Conservation (phyloP, 2,329 filamentous ascomycete species). For the Thielaviopsis ethacetica region DNA sequence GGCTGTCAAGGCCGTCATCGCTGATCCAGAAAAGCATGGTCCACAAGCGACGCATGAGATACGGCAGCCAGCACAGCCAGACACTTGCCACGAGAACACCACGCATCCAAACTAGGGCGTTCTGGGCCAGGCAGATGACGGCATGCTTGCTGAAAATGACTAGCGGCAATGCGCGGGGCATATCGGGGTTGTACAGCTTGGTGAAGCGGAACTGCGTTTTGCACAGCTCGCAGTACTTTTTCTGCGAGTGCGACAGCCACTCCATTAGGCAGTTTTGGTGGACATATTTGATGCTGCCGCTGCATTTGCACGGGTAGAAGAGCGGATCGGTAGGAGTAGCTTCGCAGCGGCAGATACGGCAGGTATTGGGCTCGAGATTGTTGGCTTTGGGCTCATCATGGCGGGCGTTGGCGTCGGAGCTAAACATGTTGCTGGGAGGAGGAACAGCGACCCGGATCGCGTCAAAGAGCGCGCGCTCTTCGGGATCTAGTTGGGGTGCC, state of each 20-base stretch:
- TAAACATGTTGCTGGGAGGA: background rate
- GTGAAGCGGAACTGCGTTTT: slow-evolving; percentile 98
- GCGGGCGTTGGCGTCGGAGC: background rate
- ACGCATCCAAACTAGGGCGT: slow-evolving; percentile 62
- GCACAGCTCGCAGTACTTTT: slow-evolving; percentile 98
- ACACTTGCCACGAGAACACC: slow-evolving; percentile 65
- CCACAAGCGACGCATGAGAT: slow-evolving; percentile 84
- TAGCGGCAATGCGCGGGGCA: slow-evolving; percentile 71
- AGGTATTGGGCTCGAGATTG: slow-evolving; percentile 44
- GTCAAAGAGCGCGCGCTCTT: background rate
- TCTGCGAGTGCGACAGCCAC: slow-evolving; percentile 96
- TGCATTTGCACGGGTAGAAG: slow-evolving; percentile 98
- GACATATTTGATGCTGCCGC: slow-evolving; percentile 94
- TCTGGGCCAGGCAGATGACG: slow-evolving; percentile 52
- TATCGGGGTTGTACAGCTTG: slow-evolving; percentile 86
- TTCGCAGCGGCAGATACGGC: slow-evolving; percentile 90
- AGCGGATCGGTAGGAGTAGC: slow-evolving; percentile 67
- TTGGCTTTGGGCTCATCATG: background rate
- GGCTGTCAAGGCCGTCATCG: slow-evolving; percentile 47
- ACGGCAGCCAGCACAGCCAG: slow-evolving; percentile 80
- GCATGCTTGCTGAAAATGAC: slow-evolving; percentile 70
- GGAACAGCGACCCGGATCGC: background rate
- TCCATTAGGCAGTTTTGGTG: slow-evolving; percentile 98
- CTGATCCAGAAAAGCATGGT: slow-evolving; percentile 88
- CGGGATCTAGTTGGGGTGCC: background rate